Evolutionary conservation across 2,329 filamentous ascomycete genomes (phyloP).

Genomic region (Dactylellina cionopaga): DNA sequence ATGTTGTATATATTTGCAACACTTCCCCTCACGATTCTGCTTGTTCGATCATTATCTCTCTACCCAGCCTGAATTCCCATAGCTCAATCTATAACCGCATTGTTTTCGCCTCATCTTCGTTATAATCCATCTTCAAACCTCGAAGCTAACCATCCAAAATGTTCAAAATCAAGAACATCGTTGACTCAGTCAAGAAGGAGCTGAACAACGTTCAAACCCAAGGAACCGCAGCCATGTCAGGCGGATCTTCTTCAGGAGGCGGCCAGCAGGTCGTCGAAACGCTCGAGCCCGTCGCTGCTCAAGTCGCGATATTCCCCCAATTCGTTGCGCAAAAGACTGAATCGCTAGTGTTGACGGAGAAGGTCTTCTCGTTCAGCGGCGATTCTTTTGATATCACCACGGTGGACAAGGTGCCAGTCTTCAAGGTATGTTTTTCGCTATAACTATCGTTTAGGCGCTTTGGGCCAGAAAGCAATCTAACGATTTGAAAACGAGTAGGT

Average conservation of each 20-base stretch:
- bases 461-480: background rate
- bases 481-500: slow-evolving; percentile 58
- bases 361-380: slow-evolving; percentile 70
- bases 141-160: slow-evolving; percentile 19
- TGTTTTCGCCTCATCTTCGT: background rate
- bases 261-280: background rate
- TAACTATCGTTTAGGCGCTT: background rate
- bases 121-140: background rate
- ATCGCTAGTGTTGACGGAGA: slow-evolving; percentile 70
- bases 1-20: slow-evolving; percentile 7
- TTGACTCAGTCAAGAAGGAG: slow-evolving; percentile 20
- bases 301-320: slow-evolving; percentile 40
- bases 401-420: slow-evolving; percentile 66
- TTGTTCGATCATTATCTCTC: background rate
- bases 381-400: slow-evolving; percentile 73
- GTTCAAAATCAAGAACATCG: slow-evolving; percentile 37
- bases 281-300: slow-evolving; percentile 18
- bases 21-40: background rate
- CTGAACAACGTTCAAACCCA: slow-evolving; percentile 7
- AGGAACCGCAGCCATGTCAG: slow-evolving; percentile 10
- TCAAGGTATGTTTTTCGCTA: slow-evolving; percentile 60
- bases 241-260: slow-evolving; percentile 1
- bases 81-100: background rate
- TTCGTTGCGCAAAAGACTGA: slow-evolving; percentile 54
- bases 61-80: background rate